phyloP scores from a whole-genome alignment of 1,284 basidiomycete genomes.

The Fomitopsis betulina region DNA sequence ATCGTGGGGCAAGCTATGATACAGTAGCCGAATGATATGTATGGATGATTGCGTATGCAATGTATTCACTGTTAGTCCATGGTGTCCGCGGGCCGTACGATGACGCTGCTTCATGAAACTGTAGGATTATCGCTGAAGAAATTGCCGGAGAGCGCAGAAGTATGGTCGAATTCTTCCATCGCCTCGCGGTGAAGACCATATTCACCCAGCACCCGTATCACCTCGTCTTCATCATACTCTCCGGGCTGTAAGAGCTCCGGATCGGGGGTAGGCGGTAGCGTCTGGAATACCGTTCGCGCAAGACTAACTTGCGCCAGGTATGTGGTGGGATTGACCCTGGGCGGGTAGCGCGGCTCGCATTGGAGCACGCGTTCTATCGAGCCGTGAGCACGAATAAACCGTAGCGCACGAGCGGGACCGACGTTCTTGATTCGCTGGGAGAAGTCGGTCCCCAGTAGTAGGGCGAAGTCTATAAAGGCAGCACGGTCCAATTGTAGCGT shows the following conservation, averaged over 20 bases:
- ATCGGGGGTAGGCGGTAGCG: constrained; percentile 56
- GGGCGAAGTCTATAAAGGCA: constrained; percentile 75
- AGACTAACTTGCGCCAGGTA: constrained; percentile 59
- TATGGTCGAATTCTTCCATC: constrained; percentile 39
- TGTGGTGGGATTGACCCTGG: constrained; percentile 34
- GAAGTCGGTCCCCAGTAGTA: constrained; percentile 88
- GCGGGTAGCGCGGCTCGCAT: constrained; percentile 48
- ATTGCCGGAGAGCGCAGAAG: constrained; percentile 48
- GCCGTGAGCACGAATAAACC: constrained; percentile 64
- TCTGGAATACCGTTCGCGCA: constrained; percentile 59
- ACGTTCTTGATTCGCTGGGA: constrained; percentile 76
- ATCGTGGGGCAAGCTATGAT: too few species aligned
- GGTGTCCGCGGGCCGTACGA: too few species aligned
- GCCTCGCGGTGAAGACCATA: constrained; percentile 43
- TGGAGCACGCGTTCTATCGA: constrained; percentile 72
- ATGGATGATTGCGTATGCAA: too few species aligned
- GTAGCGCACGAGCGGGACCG: constrained; percentile 70
- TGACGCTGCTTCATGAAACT: constrained; percentile 5
- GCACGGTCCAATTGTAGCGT: constrained; percentile 50
- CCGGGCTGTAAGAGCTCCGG: constrained; percentile 28
- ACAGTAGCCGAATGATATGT: too few species aligned
- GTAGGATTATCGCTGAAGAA: constrained; percentile 61
- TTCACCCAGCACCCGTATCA: constrained; percentile 42
- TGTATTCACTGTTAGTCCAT: too few species aligned
- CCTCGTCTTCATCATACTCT: constrained; percentile 35